phyloP scores from a whole-genome alignment of 805 yeast species.

The Yueomyces sp. region DNA sequence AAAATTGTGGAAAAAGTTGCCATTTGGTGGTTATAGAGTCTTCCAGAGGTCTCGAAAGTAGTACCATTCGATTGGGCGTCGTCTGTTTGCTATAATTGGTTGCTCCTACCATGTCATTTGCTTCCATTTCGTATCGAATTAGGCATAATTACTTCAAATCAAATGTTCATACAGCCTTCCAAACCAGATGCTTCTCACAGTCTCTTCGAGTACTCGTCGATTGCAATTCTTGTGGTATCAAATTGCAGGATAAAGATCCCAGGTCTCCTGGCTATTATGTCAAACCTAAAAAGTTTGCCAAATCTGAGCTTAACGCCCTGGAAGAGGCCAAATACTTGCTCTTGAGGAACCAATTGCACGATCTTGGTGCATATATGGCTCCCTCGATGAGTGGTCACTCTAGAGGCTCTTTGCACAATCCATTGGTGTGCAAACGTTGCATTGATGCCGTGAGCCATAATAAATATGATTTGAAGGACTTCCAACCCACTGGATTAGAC shows the following conservation, averaged over 20 bases:
- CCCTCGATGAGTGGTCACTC: conserved; percentile 3
- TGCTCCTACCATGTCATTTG: too few relatives aligned
- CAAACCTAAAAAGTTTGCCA: conserved; percentile 11
- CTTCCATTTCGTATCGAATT: too few relatives aligned
- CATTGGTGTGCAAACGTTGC: conserved; percentile 41
- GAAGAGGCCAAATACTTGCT: conserved; percentile 13
- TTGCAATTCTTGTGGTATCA: conserved; percentile 49
- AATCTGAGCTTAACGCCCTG: conserved; percentile 3
- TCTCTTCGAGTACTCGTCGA: conserved; percentile 1
- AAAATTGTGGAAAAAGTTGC: too few relatives aligned
- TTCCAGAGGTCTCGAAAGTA: too few relatives aligned
- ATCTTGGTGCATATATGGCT: conserved; percentile 1
- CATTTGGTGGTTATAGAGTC: too few relatives aligned
- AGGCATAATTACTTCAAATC: too few relatives aligned
- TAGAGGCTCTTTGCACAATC: background rate
- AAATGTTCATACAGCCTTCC: too few relatives aligned
- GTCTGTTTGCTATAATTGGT: too few relatives aligned
- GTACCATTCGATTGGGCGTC: too few relatives aligned
- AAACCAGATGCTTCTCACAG: background rate
- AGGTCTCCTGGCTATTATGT: conserved; percentile 32
- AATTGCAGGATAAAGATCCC: conserved; percentile 30
- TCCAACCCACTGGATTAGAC: conserved; percentile 12
- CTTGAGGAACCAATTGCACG: conserved; percentile 15
- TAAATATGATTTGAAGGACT: conserved; percentile 26
- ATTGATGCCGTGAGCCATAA: conserved; percentile 36